phyloP scores from a whole-genome alignment of 768 basidiomycete species.

The Strobilomyces confusus region DNA sequence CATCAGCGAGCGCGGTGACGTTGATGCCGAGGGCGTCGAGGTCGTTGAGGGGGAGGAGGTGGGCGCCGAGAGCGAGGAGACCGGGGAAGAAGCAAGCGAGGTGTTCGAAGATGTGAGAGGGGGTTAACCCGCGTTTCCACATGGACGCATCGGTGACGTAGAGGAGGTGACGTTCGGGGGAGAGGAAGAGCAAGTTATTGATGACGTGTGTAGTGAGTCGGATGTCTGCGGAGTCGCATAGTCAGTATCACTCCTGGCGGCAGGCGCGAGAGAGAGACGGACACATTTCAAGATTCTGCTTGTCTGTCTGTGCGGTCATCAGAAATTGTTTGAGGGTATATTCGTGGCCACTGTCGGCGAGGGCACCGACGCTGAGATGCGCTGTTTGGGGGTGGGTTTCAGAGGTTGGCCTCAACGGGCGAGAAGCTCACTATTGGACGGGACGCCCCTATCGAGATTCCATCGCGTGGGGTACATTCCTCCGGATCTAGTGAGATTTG shows the following conservation, averaged over 20 bases:
- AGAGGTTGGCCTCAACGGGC: background rate
- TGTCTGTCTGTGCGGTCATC: slow-evolving; percentile 59
- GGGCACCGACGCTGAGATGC: slow-evolving; percentile 56
- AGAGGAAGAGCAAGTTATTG: slow-evolving; percentile 59
- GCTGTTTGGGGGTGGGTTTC: slow-evolving; percentile 12
- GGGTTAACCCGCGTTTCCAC: slow-evolving; percentile 21
- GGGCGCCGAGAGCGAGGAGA: slow-evolving; percentile 65
- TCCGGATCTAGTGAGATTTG: slow-evolving; percentile 43
- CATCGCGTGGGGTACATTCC: slow-evolving; percentile 66
- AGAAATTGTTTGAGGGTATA: slow-evolving; percentile 74
- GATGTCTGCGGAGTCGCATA: slow-evolving; percentile 55
- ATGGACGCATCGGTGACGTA: slow-evolving; percentile 57
- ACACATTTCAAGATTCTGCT: slow-evolving; percentile 63
- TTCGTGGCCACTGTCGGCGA: slow-evolving; percentile 72
- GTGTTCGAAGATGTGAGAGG: slow-evolving; percentile 59
- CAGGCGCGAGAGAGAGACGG: slow-evolving; percentile 23
- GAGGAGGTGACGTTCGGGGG: slow-evolving; percentile 60
- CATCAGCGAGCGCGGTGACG: slow-evolving; percentile 33
- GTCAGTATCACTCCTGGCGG: background rate
- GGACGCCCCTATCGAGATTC: slow-evolving; percentile 45
- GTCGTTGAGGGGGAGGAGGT: slow-evolving; percentile 55
- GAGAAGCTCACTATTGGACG: slow-evolving; percentile 41
- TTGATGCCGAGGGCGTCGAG: slow-evolving; percentile 47
- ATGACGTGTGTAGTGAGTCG: slow-evolving; percentile 58
- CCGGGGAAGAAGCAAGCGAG: slow-evolving; percentile 78